These are phyloP conservation scores for Exophiala spinifera DNA, from an alignment of 2,329 filamentous ascomycete species.

Conservation along the genomic window DNA sequence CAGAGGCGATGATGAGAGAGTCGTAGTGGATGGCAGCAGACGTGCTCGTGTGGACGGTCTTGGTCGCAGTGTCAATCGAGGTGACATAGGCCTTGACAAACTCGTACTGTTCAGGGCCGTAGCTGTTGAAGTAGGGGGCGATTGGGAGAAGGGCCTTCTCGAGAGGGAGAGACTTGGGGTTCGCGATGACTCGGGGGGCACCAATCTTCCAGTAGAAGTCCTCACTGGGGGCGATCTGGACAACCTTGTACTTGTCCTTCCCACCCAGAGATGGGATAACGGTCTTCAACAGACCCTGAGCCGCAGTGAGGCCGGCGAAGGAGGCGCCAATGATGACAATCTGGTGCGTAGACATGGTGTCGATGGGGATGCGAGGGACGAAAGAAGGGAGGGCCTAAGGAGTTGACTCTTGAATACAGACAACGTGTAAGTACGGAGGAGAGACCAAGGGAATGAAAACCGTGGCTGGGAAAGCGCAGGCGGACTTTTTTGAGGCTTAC, in stretches of 20 bases:
- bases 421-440: neutral
- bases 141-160: constrained; percentile 52
- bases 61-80: constrained; percentile 42
- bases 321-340: constrained; percentile 41
- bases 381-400: neutral
- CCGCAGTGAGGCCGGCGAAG: constrained; percentile 36
- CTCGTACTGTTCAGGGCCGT: constrained; percentile 46
- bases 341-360: constrained; percentile 22
- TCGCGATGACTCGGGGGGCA: constrained; percentile 53
- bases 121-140: constrained; percentile 49
- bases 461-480: neutral
- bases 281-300: constrained; percentile 38
- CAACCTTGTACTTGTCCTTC: constrained; percentile 48
- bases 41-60: constrained; percentile 45
- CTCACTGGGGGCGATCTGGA: constrained; percentile 53
- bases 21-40: constrained; percentile 46
- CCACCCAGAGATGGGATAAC: constrained; percentile 31
- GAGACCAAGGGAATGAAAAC: neutral
- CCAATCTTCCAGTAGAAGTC: constrained; percentile 55
- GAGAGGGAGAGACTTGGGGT: constrained; percentile 45
- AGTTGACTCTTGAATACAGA: too few relatives aligned
- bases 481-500: neutral
- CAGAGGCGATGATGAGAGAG: constrained; percentile 57
- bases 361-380: neutral
- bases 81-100: constrained; percentile 53